phyloP scores from a whole-genome alignment of 1,284 basidiomycete species.

The Jaminaea rosea region DNA sequence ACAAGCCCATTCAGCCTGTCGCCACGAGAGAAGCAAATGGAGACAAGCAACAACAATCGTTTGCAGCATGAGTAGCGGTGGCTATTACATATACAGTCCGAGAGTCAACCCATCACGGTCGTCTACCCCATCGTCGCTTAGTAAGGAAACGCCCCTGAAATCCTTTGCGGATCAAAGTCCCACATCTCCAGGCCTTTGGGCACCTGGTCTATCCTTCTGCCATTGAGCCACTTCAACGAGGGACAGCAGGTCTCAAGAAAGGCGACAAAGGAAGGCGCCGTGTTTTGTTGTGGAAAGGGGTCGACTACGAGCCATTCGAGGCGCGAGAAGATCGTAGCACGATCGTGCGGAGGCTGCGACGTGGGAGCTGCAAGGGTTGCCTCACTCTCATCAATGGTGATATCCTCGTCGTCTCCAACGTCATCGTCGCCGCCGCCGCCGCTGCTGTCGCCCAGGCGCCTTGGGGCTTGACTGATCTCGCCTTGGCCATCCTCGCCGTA shows the following conservation, averaged over 20 bases:
- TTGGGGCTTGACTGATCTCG: background rate
- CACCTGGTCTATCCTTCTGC: background rate
- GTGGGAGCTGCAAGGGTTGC: background rate
- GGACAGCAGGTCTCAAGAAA: constrained; percentile 8
- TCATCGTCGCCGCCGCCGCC: too few species aligned
- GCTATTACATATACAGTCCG: too few species aligned
- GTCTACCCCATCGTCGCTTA: too few species aligned
- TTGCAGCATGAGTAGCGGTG: too few species aligned
- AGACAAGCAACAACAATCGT: too few species aligned
- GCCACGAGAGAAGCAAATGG: too few species aligned
- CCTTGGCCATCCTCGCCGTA: too few species aligned
- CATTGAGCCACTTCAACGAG: constrained; percentile 2
- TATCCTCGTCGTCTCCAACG: background rate
- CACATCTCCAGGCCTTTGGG: too few species aligned
- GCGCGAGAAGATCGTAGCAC: background rate
- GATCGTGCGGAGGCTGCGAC: background rate
- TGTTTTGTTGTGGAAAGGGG: constrained; percentile 11
- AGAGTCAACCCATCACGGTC: too few species aligned
- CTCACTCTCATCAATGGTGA: background rate
- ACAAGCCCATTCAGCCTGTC: too few species aligned
- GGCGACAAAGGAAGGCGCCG: constrained; percentile 10
- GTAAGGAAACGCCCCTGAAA: too few species aligned
- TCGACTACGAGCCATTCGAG: constrained; percentile 6
- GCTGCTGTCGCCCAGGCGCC: background rate
- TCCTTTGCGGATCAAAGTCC: too few species aligned